These are phyloP conservation scores for Suillus brevipes DNA, from an alignment of 768 basidiomycete genomes.

Conservation along the genomic window DNA sequence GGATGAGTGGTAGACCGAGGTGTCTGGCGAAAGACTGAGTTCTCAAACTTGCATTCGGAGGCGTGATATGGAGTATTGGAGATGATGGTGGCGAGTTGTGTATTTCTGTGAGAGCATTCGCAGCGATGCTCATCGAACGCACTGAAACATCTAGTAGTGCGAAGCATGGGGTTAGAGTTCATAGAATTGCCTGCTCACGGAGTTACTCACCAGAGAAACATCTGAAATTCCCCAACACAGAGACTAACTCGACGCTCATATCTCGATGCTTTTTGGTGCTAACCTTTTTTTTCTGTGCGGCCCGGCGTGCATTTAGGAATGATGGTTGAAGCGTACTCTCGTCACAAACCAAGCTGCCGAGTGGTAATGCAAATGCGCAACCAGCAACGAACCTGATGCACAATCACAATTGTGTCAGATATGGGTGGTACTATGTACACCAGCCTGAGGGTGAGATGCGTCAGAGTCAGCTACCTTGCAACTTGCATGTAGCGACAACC, in stretches of 20 bases:
- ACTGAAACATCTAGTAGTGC: slow-evolving; percentile 11
- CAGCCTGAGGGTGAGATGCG: no score
- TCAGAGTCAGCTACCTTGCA: no score
- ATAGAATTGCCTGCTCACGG: slow-evolving; percentile 21
- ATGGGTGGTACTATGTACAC: slow-evolving; percentile 26
- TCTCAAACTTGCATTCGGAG: slow-evolving; percentile 12
- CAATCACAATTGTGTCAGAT: slow-evolving; percentile 24
- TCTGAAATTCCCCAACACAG: slow-evolving; percentile 4
- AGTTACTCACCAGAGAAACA: slow-evolving; percentile 14
- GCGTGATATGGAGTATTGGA: slow-evolving; percentile 15
- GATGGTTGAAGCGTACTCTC: slow-evolving; percentile 10
- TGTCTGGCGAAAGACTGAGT: slow-evolving; percentile 6
- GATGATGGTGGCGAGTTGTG: slow-evolving; percentile 5
- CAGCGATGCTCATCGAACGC: slow-evolving; percentile 18
- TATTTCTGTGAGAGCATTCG: slow-evolving; percentile 18
- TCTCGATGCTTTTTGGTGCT: slow-evolving; percentile 22
- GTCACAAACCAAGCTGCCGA: slow-evolving; percentile 4
- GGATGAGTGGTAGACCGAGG: slow-evolving; percentile 14
- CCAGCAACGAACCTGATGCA: slow-evolving; percentile 18
- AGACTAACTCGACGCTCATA: no score
- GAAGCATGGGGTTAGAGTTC: neutral
- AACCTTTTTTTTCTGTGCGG: no score
- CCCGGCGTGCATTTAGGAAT: no score
- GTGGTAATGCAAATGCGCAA: slow-evolving; percentile 15
- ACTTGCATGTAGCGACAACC: no score